These are phyloP conservation scores for Fusarium bulbicola DNA, from an alignment of 2,329 filamentous ascomycete genomes.

Conservation along the genomic window DNA sequence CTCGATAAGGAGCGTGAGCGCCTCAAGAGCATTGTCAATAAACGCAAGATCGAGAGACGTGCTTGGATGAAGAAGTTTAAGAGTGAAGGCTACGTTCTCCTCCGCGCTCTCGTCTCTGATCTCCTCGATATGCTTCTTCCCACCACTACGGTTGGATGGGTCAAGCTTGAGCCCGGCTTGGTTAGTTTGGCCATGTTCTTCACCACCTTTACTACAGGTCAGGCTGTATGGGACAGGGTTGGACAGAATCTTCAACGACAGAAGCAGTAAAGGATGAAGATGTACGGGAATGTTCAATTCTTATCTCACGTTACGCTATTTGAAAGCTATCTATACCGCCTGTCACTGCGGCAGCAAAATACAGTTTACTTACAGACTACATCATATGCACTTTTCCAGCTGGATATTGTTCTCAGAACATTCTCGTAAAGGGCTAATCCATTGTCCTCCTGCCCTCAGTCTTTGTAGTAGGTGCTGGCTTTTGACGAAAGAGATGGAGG, in stretches of 20 bases:
- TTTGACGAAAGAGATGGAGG: neutral
- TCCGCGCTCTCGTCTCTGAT: constrained; percentile 64
- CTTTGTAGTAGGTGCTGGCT: neutral
- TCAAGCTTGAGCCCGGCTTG: constrained; percentile 58
- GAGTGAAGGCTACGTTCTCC: constrained; percentile 47
- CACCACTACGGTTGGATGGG: constrained; percentile 68
- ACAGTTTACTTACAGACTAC: neutral
- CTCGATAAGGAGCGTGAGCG: constrained; percentile 48
- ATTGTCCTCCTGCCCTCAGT: neutral
- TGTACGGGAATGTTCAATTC: neutral
- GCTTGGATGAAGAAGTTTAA: constrained; percentile 44
- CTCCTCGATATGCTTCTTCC: constrained; percentile 71
- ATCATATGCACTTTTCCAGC: neutral
- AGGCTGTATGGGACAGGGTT: constrained; percentile 68
- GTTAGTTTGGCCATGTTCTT: constrained; percentile 68
- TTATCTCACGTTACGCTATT: constrained; percentile 2
- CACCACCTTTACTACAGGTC: constrained; percentile 68
- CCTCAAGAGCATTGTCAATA: constrained; percentile 47
- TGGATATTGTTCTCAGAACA: neutral
- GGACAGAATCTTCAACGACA: constrained; percentile 38
- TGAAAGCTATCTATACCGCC: neutral
- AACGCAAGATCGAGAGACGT: constrained; percentile 47
- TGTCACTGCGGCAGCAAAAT: neutral
- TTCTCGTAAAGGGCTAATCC: neutral
- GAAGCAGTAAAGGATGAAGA: constrained; percentile 4